Evolutionary conservation across 2,329 filamentous ascomycete genomes (phyloP).

Genomic region (Talaromyces sp.): DNA sequence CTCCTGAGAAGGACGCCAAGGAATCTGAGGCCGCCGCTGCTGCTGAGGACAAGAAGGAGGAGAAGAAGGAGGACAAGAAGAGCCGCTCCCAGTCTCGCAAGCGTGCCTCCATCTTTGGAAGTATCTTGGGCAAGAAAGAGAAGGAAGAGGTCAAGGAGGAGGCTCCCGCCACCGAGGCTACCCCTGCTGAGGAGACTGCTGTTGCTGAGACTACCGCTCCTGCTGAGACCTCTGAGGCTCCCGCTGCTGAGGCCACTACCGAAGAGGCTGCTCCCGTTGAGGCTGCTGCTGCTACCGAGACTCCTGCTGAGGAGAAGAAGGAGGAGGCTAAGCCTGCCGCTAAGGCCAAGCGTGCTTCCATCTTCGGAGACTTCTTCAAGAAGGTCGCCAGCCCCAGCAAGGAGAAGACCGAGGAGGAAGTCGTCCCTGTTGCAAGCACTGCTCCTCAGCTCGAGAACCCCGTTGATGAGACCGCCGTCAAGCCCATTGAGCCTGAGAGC

Average conservation of each 20-base stretch:
- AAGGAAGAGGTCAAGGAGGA: slow-evolving; percentile 45
- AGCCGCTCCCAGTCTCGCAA: slow-evolving; percentile 60
- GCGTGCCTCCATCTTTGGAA: slow-evolving; percentile 57
- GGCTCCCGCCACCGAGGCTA: slow-evolving; percentile 32
- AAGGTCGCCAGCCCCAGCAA: slow-evolving; percentile 54
- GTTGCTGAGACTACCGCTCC: slow-evolving; percentile 35
- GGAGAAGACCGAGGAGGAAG: slow-evolving; percentile 49
- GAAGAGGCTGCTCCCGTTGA: slow-evolving; percentile 39
- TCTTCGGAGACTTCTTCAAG: slow-evolving; percentile 75
- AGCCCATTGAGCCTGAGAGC: slow-evolving; percentile 41
- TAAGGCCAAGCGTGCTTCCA: slow-evolving; percentile 75
- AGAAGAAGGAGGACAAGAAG: slow-evolving; percentile 45
- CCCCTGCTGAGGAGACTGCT: slow-evolving; percentile 36
- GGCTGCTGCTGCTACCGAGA: slow-evolving; percentile 30
- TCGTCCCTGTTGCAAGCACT: slow-evolving; percentile 47
- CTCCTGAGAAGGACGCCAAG: slow-evolving; percentile 19
- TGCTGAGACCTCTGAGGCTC: slow-evolving; percentile 30
- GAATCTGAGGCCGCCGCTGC: slow-evolving; percentile 37
- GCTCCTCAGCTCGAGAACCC: slow-evolving; percentile 49
- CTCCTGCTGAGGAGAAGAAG: slow-evolving; percentile 36
- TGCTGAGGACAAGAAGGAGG: slow-evolving; percentile 40
- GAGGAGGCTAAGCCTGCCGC: slow-evolving; percentile 48
- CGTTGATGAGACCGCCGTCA: slow-evolving; percentile 36
- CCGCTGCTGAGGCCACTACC: slow-evolving; percentile 24
- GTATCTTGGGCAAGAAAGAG: slow-evolving; percentile 58